These are phyloP conservation scores for Cyberlindnera mrakii DNA, from an alignment of 805 yeast genomes.

Conservation along the genomic window DNA sequence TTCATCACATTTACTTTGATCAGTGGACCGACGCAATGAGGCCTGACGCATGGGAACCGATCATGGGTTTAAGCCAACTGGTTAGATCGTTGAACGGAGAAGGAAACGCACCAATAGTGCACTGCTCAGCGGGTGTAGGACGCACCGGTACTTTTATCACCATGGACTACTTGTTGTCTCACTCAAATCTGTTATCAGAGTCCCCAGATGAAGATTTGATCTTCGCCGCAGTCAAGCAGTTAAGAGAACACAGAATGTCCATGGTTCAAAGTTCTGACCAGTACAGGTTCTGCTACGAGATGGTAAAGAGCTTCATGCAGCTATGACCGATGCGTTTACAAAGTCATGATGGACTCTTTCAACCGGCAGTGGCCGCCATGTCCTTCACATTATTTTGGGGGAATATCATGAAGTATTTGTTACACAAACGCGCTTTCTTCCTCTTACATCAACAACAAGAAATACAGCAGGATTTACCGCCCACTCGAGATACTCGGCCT, in stretches of 20 bases:
- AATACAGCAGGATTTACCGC: neutral
- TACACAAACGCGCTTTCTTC: too few relatives aligned
- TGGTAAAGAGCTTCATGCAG: neutral
- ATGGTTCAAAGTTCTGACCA: constrained; percentile 47
- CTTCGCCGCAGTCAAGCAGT: constrained; percentile 31
- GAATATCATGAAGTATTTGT: too few relatives aligned
- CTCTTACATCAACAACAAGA: too few relatives aligned
- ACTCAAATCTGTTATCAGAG: neutral
- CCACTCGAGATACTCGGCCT: neutral
- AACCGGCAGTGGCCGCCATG: too few relatives aligned
- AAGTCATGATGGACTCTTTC: too few relatives aligned
- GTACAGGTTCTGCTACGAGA: constrained; percentile 39
- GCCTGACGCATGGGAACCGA: constrained; percentile 35
- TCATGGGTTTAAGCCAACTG: constrained; percentile 25
- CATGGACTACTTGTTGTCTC: constrained; percentile 42
- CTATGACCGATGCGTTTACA: neutral
- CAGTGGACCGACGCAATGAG: constrained; percentile 84
- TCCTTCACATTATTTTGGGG: too few relatives aligned
- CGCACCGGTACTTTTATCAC: constrained; percentile 86
- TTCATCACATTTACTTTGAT: constrained; percentile 64
- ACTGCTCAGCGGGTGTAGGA: constrained; percentile 97
- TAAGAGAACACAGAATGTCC: constrained; percentile 39
- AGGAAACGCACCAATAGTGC: constrained; percentile 54
- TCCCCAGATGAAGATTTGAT: constrained; percentile 29
- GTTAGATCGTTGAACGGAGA: constrained; percentile 23